These are phyloP conservation scores for Cladorrhinum sp. DNA, from an alignment of 2,329 filamentous ascomycete genomes.

Conservation along the genomic window DNA sequence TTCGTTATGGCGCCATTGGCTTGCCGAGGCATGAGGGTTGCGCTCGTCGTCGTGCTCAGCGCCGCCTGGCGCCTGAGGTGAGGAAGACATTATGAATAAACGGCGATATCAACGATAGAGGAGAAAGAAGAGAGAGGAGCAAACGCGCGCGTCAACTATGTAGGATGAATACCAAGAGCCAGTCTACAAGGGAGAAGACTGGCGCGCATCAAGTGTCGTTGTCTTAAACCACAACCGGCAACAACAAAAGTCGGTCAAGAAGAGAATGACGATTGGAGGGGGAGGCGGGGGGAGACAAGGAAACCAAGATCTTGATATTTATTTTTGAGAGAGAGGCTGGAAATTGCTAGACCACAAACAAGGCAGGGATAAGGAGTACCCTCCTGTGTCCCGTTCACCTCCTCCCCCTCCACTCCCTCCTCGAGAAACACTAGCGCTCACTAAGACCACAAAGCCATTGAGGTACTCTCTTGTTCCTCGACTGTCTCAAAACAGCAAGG, in stretches of 20 bases:
- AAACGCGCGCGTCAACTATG: neutral
- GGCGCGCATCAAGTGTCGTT: neutral
- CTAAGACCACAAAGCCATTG: neutral
- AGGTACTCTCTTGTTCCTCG: neutral
- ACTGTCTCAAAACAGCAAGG: neutral
- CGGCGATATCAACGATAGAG: constrained; percentile 1
- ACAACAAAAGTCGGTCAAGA: neutral
- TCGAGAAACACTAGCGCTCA: neutral
- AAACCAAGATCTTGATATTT: neutral
- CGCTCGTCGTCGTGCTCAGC: constrained; percentile 28
- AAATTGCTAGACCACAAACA: neutral
- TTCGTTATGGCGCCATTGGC: constrained; percentile 62
- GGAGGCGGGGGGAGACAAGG: neutral
- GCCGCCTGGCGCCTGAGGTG: constrained; percentile 12
- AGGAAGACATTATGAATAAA: constrained; percentile 21
- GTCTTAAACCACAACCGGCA: neutral
- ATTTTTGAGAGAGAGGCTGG: neutral
- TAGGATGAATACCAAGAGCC: neutral
- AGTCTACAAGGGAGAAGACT: neutral
- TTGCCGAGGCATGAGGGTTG: constrained; percentile 56
- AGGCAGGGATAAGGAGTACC: neutral
- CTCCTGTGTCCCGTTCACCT: neutral
- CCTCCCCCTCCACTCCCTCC: neutral
- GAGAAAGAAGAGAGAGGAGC: neutral
- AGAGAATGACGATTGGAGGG: neutral